phyloP scores from a whole-genome alignment of 495 filamentous ascomycete genomes.

The Hyaloscypha bicolor region DNA sequence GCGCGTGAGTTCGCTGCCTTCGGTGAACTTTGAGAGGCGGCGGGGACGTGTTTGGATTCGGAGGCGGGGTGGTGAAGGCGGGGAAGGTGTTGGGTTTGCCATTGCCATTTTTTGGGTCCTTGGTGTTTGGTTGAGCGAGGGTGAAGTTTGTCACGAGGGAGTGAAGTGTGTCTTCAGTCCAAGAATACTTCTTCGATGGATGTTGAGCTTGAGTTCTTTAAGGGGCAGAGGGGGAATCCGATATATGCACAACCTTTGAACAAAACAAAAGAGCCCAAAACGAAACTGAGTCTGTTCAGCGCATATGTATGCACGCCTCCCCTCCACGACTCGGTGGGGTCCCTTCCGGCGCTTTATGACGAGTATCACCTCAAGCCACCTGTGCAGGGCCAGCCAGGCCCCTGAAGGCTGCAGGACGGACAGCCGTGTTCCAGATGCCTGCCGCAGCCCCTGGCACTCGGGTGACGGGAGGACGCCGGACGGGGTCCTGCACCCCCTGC shows the following conservation, averaged over 20 bases:
- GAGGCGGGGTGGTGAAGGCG: neutral
- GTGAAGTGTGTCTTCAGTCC: neutral
- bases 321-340: neutral
- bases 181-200: neutral
- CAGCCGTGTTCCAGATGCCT: neutral
- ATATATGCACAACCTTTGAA: neutral
- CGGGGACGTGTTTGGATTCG: neutral
- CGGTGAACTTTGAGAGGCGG: conserved; percentile 7
- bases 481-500: neutral
- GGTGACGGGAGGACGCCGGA: too few species aligned
- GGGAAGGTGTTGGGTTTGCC: neutral
- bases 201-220: neutral
- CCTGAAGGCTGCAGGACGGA: neutral
- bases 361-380: conserved; percentile 4
- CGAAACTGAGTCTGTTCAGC: neutral
- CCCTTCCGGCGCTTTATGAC: neutral
- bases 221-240: neutral
- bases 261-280: neutral
- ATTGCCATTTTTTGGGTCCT: neutral
- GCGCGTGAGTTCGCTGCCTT: conserved; percentile 5
- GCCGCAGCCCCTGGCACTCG: neutral
- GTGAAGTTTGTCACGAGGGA: neutral
- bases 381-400: neutral
- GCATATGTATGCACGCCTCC: neutral
- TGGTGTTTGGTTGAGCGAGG: neutral